Base-by-base conservation (phyloP, 2,329 filamentous ascomycete species). In the Alternaria sp. region DNA sequence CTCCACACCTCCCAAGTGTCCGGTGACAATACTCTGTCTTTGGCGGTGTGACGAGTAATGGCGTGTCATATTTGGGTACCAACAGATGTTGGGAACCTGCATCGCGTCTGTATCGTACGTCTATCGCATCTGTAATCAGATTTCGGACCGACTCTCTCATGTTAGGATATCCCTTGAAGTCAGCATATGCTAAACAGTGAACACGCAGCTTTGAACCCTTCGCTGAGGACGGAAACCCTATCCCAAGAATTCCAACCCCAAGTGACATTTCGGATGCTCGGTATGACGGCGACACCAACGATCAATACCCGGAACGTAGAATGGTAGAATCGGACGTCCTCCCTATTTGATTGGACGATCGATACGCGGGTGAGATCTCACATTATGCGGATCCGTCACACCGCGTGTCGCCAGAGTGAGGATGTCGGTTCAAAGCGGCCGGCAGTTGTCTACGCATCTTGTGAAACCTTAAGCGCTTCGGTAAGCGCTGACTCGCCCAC, bases 401-500 rank as follows among this genome's bases (percentile, higher is more conserved):
- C 55, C 49, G 49, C 49, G 49, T 53, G 20, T 53, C 49, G 49
- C 49, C 14, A 23, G 49, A 23, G 12, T n/a, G 49, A 53, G 28
- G 30, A 53, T 53, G 28, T 41, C 28, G 49, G 49, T 33, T 21
- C 49, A 53, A 37, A 12, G 49, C 30, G 49, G 21, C 49, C 28
- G 49, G 49, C 49, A 53, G 20, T 41, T 37, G 49, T 53, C 33
- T 53, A 33, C 44, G 45, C 55, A 58, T 45, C 26, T 58, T 47
- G 49, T 57, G 59, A 57, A 61, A 61, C 53, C 30, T 28, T 51
- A 57, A 43, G 53, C 59, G 59, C 59, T 50, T 57, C 44, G 51
- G 15, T 47, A 57, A 50, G 59, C 59, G 59, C 59, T 50, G 37
- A 43, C 18, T 49, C 44, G 50, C 25, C 55, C 23, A 47, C 23